Base-by-base conservation (phyloP, 345 rosid genomes). In the Populus tremula region DNA sequence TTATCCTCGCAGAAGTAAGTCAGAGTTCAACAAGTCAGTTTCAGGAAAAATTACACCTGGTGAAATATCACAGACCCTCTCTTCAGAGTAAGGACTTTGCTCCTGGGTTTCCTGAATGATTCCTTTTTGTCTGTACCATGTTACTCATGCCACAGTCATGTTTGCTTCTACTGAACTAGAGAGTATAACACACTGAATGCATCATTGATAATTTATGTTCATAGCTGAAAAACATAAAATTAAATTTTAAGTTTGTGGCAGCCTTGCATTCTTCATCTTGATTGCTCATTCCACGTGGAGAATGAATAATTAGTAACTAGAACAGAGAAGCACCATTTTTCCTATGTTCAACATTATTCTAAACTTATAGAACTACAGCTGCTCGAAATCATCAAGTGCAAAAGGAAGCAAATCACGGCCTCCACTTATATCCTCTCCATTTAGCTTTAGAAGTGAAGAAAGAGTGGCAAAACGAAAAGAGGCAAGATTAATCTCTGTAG, bases 401-500 rank as follows among this genome's bases (percentile, higher is more conserved):
- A 81, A 76, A 72, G 84, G 79, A 82, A 78, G 81, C 85, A 91
- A 83, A 84, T 66, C 79, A 76, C 84, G 62, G 69, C 76, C 92
- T 47, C 70, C 88, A 16, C 74, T 36, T 70, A 81, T 81, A 39
- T 85, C 88, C 43, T 78, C 84, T 66, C 92, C 95, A 35, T 96
- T 92, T 83, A 85, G 86, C 83, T 89, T 93, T 84, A 89, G 90
- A 81, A 91, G 94, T 43, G 98, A 86, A 77, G 97, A 93, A 86
- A 86, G 98, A 77, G 98, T 93, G 13, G 87, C 86, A 70, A 93
- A 83, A 89, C 85, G 95, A 82, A 96, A 84, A 83, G 97, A 92
- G 99, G 98, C 84, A 88, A 69, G 83, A 71, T 29, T 65, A 36
- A 49, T 71, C 54, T 70, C 50, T 29, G 31, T 23, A 18, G 9